These are phyloP conservation scores for Inga laurina DNA, from an alignment of 306 rosid species.

Conservation along the genomic window DNA sequence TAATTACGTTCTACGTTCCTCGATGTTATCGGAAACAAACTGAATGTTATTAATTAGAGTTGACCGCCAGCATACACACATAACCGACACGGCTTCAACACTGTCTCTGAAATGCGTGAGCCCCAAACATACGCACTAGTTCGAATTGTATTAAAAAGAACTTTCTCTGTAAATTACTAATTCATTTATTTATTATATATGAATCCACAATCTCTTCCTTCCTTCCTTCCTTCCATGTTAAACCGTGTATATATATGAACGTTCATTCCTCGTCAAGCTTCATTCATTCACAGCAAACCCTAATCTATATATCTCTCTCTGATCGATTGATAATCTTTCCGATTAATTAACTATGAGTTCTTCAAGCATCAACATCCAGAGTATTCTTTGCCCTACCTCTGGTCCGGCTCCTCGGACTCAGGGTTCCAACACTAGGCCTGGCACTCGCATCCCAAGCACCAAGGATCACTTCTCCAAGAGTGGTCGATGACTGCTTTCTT, in stretches of 20 bases:
- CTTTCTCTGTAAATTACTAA: not conserved
- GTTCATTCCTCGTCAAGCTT: not conserved
- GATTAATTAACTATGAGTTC: not conserved
- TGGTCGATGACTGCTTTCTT: not conserved
- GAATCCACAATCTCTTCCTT: not conserved
- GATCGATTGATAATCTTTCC: not conserved
- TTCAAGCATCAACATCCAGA: not conserved
- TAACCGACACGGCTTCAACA: not conserved
- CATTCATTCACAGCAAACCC: not conserved
- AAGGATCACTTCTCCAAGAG: not conserved
- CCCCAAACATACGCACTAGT: not conserved
- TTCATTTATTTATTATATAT: too few relatives aligned
- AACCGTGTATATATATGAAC: not conserved
- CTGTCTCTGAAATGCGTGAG: not conserved
- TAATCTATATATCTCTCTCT: not conserved
- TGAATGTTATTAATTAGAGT: too few relatives aligned
- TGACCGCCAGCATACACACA: not conserved
- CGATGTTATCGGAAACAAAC: not conserved
- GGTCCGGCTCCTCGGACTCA: not conserved
- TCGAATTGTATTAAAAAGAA: not conserved
- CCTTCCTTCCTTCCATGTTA: not conserved
- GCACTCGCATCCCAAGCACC: not conserved
- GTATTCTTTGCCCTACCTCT: not conserved
- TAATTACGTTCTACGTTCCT: too few relatives aligned
- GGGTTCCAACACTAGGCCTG: not conserved